Evolutionary conservation across 2,329 filamentous ascomycete genomes (phyloP).

Genomic region (Graphiopsis chlorocephala): DNA sequence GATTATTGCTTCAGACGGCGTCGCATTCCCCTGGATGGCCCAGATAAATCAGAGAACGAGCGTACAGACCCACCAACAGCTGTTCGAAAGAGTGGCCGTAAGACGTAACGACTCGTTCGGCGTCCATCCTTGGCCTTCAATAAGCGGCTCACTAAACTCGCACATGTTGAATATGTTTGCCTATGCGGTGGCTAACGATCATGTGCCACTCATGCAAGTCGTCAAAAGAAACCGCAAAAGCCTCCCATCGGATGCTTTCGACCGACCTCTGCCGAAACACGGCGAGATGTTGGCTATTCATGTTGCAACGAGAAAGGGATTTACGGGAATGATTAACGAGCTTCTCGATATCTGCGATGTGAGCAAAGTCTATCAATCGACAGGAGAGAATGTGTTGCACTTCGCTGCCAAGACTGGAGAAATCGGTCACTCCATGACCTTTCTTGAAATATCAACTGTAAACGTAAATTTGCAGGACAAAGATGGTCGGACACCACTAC

Average conservation of each 20-base stretch:
- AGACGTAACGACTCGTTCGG: slow-evolving; percentile 1
- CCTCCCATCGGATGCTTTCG: neutral
- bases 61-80: neutral
- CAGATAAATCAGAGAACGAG: neutral
- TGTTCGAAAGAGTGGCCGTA: neutral
- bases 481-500: neutral
- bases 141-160: neutral
- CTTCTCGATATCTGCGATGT: neutral
- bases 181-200: neutral
- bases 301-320: neutral
- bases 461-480: neutral
- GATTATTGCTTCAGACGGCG: neutral
- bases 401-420: neutral
- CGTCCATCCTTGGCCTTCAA: neutral
- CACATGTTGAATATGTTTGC: slow-evolving; percentile 1
- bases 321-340: neutral
- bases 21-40: neutral
- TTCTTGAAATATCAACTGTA: neutral
- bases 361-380: neutral
- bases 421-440: neutral
- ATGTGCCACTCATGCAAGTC: slow-evolving; percentile 1
- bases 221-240: neutral
- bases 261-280: neutral
- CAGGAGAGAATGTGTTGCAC: neutral
- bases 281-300: neutral